Evolutionary conservation across 2,329 filamentous ascomycete species (phyloP).

Genomic region (Orbilia oligospora): DNA sequence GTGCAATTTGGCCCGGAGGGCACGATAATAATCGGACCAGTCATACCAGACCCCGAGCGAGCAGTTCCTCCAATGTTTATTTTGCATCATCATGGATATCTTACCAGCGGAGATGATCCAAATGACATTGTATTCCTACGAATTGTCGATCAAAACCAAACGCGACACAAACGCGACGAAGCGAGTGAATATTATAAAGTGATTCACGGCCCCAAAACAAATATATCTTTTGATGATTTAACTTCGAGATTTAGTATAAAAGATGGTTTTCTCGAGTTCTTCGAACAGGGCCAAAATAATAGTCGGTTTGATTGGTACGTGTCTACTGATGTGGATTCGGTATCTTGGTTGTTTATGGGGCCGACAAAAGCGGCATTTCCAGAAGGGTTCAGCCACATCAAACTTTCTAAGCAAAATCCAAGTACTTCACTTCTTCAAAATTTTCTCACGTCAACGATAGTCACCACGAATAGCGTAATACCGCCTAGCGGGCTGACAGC

Average conservation of each 20-base stretch:
- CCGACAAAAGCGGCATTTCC: slow-evolving; percentile 16
- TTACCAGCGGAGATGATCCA: slow-evolving; percentile 25
- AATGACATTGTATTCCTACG: slow-evolving; percentile 46
- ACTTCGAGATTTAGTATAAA: slow-evolving; percentile 24
- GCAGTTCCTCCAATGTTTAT: slow-evolving; percentile 26
- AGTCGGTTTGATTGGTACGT: slow-evolving; percentile 42
- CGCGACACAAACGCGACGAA: background rate
- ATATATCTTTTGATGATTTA: slow-evolving; percentile 21
- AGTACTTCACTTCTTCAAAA: background rate
- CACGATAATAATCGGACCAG: slow-evolving; percentile 24
- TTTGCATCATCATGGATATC: slow-evolving; percentile 36
- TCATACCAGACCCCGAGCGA: background rate
- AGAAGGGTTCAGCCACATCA: slow-evolving; percentile 29
- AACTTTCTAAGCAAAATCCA: slow-evolving; percentile 10
- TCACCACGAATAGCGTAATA: background rate
- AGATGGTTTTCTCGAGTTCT: slow-evolving; percentile 21
- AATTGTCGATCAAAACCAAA: background rate
- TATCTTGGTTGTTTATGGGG: slow-evolving; percentile 37
- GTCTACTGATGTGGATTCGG: background rate
- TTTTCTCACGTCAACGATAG: background rate
- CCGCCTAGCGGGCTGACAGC: background rate
- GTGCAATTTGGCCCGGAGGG: slow-evolving; percentile 33
- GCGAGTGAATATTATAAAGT: slow-evolving; percentile 35
- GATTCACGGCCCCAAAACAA: slow-evolving; percentile 33
- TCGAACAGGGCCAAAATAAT: slow-evolving; percentile 6